Base-by-base conservation (phyloP, 2,329 filamentous ascomycete genomes). In the Penicillium freii region DNA sequence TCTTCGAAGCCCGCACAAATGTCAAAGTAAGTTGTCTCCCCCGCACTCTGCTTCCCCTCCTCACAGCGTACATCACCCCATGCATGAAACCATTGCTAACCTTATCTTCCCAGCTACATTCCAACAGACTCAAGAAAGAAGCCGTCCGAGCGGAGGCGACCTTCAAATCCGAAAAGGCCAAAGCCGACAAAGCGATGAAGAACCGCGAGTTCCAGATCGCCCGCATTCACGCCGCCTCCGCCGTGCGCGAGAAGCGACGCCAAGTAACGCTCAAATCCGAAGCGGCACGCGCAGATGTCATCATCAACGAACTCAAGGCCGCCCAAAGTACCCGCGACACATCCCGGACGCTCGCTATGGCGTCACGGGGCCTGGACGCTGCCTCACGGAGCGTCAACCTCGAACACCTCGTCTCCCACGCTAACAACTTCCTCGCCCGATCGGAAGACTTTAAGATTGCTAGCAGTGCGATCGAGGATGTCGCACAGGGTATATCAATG, bases 171-270 rank as follows among this genome's bases (percentile, higher is more conserved):
- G 77, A 80, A 68, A 77, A 78, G 59, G 72, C 74, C 44, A 80
- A 80, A 69, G 75, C 78, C 50, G 77, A 78, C 63, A 77, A 75
- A 57, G 77, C 78, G 29, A 76, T 80, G 69, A 78, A 78, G 59
- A 76, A 77, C 58, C 77, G 71, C 54, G 77, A 80, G 67, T 78
- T 79, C 60, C 77, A 79, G 62, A 80, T 80, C 65, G 77, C 78
- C 44, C 77, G 77, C 51, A 78, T 80, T 67, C 78, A 80, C 66
- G 77, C 77, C 53, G 72, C 72, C 21, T 77, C 75, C 45, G 76
- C 77, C 31, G 71, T 80, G 29, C 77, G 77, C 59, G 77, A 80
- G 54, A 78, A 78, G 53, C 74, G 77, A 52, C 75, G 78, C 59
- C 74, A 78, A 57, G 73, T 79, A 19, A 75, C 75, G 13, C 74